Conservation (phyloP, 108 stramenopile genomes). For the Skeletonema costatum region DNA sequence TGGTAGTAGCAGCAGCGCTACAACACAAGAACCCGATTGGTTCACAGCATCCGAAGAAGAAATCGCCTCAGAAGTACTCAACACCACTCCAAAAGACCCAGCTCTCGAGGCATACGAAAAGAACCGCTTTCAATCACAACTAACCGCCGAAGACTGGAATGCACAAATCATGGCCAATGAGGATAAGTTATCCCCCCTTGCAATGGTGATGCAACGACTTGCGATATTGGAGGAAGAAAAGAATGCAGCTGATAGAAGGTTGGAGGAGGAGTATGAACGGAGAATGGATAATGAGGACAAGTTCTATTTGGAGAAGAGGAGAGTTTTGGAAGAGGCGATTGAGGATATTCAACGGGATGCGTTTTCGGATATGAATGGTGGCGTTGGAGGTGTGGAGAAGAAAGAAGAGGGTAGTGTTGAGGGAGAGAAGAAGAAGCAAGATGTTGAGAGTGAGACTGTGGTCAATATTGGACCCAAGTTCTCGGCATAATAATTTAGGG, state of each 20-base stretch:
- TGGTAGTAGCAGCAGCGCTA: neutral
- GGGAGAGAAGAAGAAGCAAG: slow-evolving; percentile 1
- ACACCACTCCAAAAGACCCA: slow-evolving; percentile 6
- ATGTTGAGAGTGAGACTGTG: neutral
- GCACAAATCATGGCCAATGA: slow-evolving; percentile 70
- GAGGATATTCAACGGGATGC: slow-evolving; percentile 59
- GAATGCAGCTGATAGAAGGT: slow-evolving; percentile 59
- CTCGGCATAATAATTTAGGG: neutral
- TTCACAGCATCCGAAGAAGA: slow-evolving; percentile 44
- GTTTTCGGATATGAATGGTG: slow-evolving; percentile 15
- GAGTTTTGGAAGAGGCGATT: slow-evolving; percentile 77
- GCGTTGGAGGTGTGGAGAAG: neutral
- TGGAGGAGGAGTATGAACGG: slow-evolving; percentile 82
- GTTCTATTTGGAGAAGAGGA: slow-evolving; percentile 74
- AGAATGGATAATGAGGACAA: slow-evolving; percentile 75
- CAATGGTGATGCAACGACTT: slow-evolving; percentile 74
- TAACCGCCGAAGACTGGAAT: slow-evolving; percentile 78
- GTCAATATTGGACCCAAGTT: neutral
- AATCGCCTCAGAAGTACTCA: slow-evolving; percentile 34
- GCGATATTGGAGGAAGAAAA: slow-evolving; percentile 88
- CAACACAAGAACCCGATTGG: slow-evolving; percentile 34
- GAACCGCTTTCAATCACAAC: slow-evolving; percentile 73
- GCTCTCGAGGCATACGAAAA: slow-evolving; percentile 29
- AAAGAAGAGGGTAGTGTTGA: neutral
- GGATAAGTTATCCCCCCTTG: slow-evolving; percentile 68